Base-by-base conservation (phyloP, 2,329 filamentous ascomycete genomes). In the Monosporascus sp. region DNA sequence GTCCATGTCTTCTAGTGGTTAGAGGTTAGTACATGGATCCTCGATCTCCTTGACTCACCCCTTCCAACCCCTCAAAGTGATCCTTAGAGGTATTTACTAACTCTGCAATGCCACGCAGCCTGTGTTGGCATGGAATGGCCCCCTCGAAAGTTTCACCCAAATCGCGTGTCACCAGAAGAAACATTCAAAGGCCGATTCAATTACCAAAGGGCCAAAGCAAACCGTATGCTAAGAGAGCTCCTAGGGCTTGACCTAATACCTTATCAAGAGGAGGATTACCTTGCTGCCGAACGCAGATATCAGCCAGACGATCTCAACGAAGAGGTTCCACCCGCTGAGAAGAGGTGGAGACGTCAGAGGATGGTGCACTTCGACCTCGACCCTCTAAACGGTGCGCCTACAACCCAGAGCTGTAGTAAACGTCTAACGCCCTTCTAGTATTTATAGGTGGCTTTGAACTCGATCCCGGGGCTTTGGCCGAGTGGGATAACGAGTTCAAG, bases 1-100 rank as follows among this genome's bases (percentile, higher is more conserved):
- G 58, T 41, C 49, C 62, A 44, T 58, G 20, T n/a, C 47, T 6
- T 27, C 2, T 15, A 37, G 34, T 49, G 47, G 42, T 46, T n/a
- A 46, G 42, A 18, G 42, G 42, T 44, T 7, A 44, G 22, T 15
- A 34, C 31, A 34, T 34, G 5, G 31, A 44, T 8, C 22, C 41
- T 25, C n/a, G 20, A 24, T 46, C 18, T 46, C 17, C 22, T 44
- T 44, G n/a, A 18, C 17, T 41, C 38, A n/a, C 17, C 18, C 25
- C 24, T 46, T 3, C 20, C n/a, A 1, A 25, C 11, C 2, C 5
- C 24, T 46, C 11, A 46, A 34, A 34, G 11, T 3, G 3, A 34
- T 14, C 31, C 31, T 34, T 34, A 5, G 31, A 14, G 31, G 31
- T 34, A 34, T 34, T 34, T 34, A 34, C 31, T 34, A 14, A 34